Evolutionary conservation across 1,284 basidiomycete species (phyloP).

Genomic region (Pascua guehoae): DNA sequence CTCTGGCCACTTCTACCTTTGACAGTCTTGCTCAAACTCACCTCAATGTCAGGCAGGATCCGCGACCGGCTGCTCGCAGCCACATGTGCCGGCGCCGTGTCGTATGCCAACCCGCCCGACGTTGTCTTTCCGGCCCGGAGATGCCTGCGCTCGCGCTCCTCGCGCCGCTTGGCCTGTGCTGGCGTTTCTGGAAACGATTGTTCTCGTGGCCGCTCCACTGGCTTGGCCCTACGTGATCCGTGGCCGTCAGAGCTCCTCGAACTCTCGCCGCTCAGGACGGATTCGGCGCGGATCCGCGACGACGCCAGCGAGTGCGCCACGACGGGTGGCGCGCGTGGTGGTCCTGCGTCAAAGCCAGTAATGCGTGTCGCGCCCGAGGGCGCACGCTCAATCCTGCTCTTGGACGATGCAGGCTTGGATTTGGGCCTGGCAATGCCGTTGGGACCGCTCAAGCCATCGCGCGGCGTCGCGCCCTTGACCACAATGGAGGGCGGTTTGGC

Average conservation of each 20-base stretch:
- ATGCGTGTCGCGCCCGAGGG: constrained; percentile 31
- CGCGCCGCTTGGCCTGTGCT: constrained; percentile 40
- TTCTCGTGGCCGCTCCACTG: constrained; percentile 35
- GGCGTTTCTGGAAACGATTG: constrained; percentile 45
- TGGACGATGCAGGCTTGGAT: background rate
- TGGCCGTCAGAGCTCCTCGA: constrained; percentile 3
- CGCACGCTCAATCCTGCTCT: constrained; percentile 23
- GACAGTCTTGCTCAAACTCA: no score
- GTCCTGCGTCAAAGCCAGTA: constrained; percentile 36
- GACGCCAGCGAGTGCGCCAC: constrained; percentile 5
- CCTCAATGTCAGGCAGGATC: constrained; percentile 42
- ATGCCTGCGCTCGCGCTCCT: constrained; percentile 38
- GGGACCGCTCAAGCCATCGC: no score
- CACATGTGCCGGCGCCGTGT: background rate
- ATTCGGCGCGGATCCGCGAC: constrained; percentile 4
- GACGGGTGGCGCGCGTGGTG: constrained; percentile 5
- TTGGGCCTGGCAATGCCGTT: background rate
- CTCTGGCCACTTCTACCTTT: no score
- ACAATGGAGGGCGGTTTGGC: background rate
- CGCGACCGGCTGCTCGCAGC: constrained; percentile 19
- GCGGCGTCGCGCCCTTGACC: no score
- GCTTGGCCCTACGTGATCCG: constrained; percentile 15
- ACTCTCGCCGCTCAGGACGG: background rate
- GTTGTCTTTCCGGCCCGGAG: constrained; percentile 5
- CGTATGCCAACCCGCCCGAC: background rate